A percentile compares a stretch with the other conserved stretches of the same genome.
phyloP scores from a whole-genome alignment of 306 rosid species.

The Castanea sativa region DNA sequence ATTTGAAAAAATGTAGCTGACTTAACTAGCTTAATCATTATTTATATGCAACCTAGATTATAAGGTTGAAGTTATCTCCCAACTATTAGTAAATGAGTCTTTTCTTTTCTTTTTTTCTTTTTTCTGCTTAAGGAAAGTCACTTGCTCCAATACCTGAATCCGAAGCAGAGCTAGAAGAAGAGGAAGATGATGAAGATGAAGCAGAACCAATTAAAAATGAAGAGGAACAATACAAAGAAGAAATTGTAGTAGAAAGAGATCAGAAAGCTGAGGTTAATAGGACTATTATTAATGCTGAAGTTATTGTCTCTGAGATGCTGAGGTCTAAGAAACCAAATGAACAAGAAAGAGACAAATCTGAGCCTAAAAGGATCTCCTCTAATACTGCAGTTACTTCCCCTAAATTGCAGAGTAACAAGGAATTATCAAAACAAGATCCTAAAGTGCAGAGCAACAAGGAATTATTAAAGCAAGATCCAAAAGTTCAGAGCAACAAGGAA shows the following conservation, averaged over 20 bases:
- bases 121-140: constrained; percentile 86
- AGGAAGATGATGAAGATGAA: constrained; percentile 49
- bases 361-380: constrained; percentile 25
- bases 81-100: constrained; percentile 41
- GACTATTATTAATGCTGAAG: constrained; percentile 23
- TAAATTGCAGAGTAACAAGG: constrained; percentile 26
- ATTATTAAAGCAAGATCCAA: constrained; percentile 35
- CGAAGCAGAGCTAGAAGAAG: constrained; percentile 83
- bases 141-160: constrained; percentile 97
- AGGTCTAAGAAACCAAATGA: constrained; percentile 27
- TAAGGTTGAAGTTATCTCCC: constrained; percentile 10
- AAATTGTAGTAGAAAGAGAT: constrained; percentile 24
- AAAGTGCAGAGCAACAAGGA: constrained; percentile 22
- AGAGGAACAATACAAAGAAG: constrained; percentile 32
- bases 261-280: constrained; percentile 32
- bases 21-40: background rate
- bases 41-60: constrained; percentile 15
- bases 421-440: constrained; percentile 40
- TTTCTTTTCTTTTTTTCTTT: constrained; percentile 14
- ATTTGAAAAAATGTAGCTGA: background rate
- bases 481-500: constrained; percentile 28
- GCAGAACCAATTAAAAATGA: constrained; percentile 26
- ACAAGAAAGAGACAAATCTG: constrained; percentile 38
- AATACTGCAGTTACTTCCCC: constrained; percentile 33
- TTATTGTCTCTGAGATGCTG: constrained; percentile 29